phyloP scores from a whole-genome alignment of 2,329 filamentous ascomycete genomes.

The Eutypa lata region DNA sequence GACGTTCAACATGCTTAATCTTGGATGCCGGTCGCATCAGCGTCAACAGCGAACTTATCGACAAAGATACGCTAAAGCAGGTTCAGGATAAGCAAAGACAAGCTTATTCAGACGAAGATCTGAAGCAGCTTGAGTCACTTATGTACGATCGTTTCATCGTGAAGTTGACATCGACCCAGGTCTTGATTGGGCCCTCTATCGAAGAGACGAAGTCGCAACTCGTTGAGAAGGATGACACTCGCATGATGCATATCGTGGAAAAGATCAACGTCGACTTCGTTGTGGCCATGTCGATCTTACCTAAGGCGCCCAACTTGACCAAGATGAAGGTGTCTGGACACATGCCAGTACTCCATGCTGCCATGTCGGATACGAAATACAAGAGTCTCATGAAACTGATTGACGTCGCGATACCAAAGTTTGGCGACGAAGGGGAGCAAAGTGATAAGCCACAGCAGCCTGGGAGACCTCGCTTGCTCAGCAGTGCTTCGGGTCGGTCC shows the following conservation, averaged over 20 bases:
- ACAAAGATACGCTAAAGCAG: conserved; percentile 83
- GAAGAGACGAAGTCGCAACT: conserved; percentile 85
- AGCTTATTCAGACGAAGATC: conserved; percentile 84
- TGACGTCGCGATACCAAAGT: conserved; percentile 88
- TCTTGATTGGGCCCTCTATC: conserved; percentile 91
- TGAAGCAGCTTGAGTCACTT: conserved; percentile 79
- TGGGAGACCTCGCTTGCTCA: conserved; percentile 44
- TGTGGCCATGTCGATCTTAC: conserved; percentile 95
- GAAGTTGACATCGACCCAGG: conserved; percentile 89
- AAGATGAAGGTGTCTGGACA: conserved; percentile 90
- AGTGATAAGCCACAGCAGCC: conserved; percentile 21
- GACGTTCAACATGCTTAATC: conserved; percentile 83
- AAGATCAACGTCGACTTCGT: conserved; percentile 97
- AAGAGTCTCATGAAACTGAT: conserved; percentile 96
- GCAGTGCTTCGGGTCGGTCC: conserved; percentile 43
- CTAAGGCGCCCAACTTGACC: conserved; percentile 88
- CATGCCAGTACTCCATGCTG: conserved; percentile 86
- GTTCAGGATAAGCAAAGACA: conserved; percentile 88
- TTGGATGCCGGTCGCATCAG: conserved; percentile 95
- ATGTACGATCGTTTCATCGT: conserved; percentile 98
- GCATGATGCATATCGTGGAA: conserved; percentile 85
- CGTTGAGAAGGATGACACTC: conserved; percentile 61
- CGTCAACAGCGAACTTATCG: conserved; percentile 89
- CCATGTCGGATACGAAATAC: conserved; percentile 92
- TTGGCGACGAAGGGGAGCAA: conserved; percentile 49